phyloP scores from a whole-genome alignment of 768 basidiomycete species.

The Russula dissimulans region DNA sequence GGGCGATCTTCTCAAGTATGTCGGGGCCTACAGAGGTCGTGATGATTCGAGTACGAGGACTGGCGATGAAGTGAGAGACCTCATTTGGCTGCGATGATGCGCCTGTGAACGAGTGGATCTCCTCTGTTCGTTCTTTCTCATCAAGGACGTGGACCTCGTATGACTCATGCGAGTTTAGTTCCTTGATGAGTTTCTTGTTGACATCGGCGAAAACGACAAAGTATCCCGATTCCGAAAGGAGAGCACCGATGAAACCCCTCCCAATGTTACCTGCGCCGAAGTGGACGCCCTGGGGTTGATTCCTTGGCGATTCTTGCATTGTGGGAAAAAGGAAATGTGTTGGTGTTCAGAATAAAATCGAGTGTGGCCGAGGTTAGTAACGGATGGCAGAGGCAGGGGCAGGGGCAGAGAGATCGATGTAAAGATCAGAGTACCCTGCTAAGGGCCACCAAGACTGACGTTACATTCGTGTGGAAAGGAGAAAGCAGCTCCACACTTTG shows the following conservation, averaged over 20 bases:
- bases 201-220: constrained; percentile 32
- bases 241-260: constrained; percentile 32
- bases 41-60: constrained; percentile 24
- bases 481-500: too few relatives aligned
- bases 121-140: constrained; percentile 17
- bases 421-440: not conserved
- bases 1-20: constrained; percentile 29
- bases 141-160: constrained; percentile 31
- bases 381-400: not conserved
- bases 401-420: too few relatives aligned
- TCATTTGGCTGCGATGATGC: constrained; percentile 16
- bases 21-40: constrained; percentile 33
- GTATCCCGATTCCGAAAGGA: constrained; percentile 30
- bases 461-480: too few relatives aligned
- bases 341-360: not conserved
- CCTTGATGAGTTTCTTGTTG: constrained; percentile 26
- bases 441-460: not conserved
- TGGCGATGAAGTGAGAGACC: constrained; percentile 19
- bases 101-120: constrained; percentile 20
- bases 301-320: constrained; percentile 3
- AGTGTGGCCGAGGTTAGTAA: not conserved
- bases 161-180: constrained; percentile 25
- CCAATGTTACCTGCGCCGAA: constrained; percentile 35
- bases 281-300: constrained; percentile 27
- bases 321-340: not conserved